Base-by-base conservation (phyloP, 305 asterid species). In the Coffea humblotiana region DNA sequence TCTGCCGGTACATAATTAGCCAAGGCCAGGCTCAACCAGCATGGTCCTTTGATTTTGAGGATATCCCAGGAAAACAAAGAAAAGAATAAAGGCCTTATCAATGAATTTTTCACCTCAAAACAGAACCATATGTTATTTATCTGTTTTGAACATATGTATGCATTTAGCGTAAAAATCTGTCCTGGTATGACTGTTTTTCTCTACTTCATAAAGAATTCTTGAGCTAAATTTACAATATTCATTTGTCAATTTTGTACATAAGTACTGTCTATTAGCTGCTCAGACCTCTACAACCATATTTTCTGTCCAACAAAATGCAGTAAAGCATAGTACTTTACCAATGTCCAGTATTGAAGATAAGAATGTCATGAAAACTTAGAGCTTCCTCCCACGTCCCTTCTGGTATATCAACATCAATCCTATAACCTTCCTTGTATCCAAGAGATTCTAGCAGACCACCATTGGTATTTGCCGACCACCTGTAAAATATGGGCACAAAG, bases 351-450 rank as follows among this genome's bases (percentile, higher is more conserved):
- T 92, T 96, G 86, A 94, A 90, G 87, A 96, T 84, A 84, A 96
- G 95, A 87, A 96, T 80, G 84, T 92, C 93, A 19, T 92, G 98
- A 85, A 92, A 93, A 72, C 61, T 81, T 48, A 88, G 94, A 81
- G 98, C 97, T 75, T 91, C 90, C 14, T 77, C 89, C 99, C 99
- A 96, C 29, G 95, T 90, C 82, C 97, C 97, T 6, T 96, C 98
- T 16, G 98, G 98, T 80, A 92, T 40, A 40, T 40, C 43, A 40
- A 40, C 43, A 40, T 40, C 43, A 40, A 40, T 81, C 87, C 95
- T 88, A 82, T 92, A 96, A 32, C 98, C 99, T 78, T 89, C 93
- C 89, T 87, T 94, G 82, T 90, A 96, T 82, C 99, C 98, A 82
- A 91, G 95, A 71, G 94, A 90, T 89, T 96, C 99, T 80, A 94